Base-by-base conservation (phyloP, 2,329 filamentous ascomycete genomes). In the Daldinia sp. region DNA sequence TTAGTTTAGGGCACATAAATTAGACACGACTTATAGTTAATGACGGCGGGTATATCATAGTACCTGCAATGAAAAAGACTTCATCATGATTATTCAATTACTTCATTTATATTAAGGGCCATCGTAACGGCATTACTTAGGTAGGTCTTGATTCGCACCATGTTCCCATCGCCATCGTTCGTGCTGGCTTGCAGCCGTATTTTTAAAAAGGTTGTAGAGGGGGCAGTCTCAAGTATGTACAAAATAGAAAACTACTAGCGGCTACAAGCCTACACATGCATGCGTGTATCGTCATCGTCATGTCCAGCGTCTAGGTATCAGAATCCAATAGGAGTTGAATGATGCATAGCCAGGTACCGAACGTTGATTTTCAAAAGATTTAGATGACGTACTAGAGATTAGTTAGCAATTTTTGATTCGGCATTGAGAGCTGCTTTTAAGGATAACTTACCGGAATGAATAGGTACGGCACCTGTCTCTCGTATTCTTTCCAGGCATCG, bases 401-500 rank as follows among this genome's bases (percentile, higher is more conserved):
- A 50, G 53, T 63, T 39, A 56, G 39, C 2, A 13, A 41, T 23
- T 12, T 7, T 15, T 12, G 5, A 48, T 46, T 26, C 20, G 10
- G 12, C 18, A 41, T 15, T 15, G 26, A 20, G 23, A 18, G 12
- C 13, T 39, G 9, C 2, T 13, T 50, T 73, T 4, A 39, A 39
- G 13, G 0, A 15, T 13, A 15, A 39, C 80, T 75, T 76, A 81
- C 80, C 15, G 80, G 80, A 65, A 96, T 93, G 78, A 95, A 95
- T 64, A 95, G 82, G 81, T 93, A 95, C 44, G 93, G 93, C 60
- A 95, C 92, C 79, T 86, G 86, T 81, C 85, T 88, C 84, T 93
- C 91, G 78, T 97, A 97, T 84, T 95, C 90, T 51, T 83, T 82
- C 93, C 93, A 97, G 12, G 91, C 89, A 72, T 93, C 90, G 23